These are phyloP conservation scores for Yarrowia divulgata DNA, from an alignment of 805 yeast species.

Conservation along the genomic window DNA sequence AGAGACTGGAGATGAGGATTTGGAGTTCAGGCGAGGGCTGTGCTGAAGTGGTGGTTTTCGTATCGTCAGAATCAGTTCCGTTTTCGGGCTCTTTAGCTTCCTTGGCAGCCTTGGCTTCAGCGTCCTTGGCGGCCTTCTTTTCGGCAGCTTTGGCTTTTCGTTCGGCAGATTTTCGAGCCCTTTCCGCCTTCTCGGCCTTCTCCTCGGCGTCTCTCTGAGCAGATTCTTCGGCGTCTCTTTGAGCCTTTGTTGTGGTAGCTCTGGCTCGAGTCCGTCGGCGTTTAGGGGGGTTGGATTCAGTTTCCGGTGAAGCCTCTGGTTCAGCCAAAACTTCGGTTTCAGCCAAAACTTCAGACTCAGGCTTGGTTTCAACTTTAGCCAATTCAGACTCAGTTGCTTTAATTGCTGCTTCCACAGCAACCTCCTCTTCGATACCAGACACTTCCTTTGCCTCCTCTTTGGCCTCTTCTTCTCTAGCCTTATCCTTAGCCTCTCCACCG, in stretches of 20 bases:
- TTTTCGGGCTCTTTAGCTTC: neutral
- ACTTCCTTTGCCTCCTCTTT: neutral
- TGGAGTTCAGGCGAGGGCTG: conserved; percentile 4
- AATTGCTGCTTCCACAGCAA: neutral
- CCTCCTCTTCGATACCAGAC: no score
- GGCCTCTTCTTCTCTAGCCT: neutral
- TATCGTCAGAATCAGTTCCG: neutral
- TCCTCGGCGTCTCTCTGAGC: conserved; percentile 11
- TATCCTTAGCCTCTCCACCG: neutral
- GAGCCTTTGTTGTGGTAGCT: conserved; percentile 1
- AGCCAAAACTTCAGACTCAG: neutral
- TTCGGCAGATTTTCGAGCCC: neutral
- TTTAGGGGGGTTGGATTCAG: neutral
- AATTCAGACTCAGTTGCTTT: neutral
- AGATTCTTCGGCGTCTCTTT: conserved; percentile 5
- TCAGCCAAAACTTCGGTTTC: neutral
- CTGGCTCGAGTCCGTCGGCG: neutral
- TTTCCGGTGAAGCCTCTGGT: neutral
- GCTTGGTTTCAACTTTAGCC: no score
- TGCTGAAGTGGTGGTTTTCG: neutral
- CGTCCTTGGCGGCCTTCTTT: neutral
- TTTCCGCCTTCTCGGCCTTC: neutral
- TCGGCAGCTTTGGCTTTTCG: neutral
- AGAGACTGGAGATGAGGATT: neutral
- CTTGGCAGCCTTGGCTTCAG: neutral